Conservation (phyloP, 441 rosid genomes). For the Rhodomyrtus psidioides region DNA sequence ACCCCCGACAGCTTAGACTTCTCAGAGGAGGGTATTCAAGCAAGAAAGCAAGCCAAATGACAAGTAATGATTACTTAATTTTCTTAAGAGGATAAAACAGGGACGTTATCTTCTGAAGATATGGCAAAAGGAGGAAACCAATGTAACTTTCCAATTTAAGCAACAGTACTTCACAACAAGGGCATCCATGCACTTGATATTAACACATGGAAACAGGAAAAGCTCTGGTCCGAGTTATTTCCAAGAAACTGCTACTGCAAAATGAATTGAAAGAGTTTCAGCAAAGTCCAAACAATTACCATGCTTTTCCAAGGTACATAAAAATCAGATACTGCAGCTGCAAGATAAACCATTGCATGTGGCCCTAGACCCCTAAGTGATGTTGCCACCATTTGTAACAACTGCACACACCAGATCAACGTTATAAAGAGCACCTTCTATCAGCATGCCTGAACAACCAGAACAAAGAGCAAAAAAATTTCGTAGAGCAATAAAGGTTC, state of each 20-base stretch:
- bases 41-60: not conserved
- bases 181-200: not conserved
- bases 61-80: not conserved
- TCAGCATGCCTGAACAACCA: not conserved
- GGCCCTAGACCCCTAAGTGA: constrained; percentile 43
- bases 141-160: not conserved
- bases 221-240: not conserved
- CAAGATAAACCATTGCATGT: constrained; percentile 68
- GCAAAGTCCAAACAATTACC: constrained; percentile 36
- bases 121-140: not conserved
- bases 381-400: constrained; percentile 57
- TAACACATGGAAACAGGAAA: not conserved
- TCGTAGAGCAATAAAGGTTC: not conserved
- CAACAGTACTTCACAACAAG: not conserved
- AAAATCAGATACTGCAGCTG: constrained; percentile 98
- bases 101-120: not conserved
- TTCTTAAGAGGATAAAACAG: not conserved
- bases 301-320: constrained; percentile 88
- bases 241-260: not conserved
- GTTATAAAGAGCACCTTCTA: not conserved
- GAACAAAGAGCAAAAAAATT: not conserved
- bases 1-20: not conserved
- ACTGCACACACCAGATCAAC: constrained; percentile 26
- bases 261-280: not conserved
- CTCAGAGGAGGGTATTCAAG: not conserved